phyloP scores from a whole-genome alignment of 2,329 filamentous ascomycete species.

The Paecilomyces sp. region DNA sequence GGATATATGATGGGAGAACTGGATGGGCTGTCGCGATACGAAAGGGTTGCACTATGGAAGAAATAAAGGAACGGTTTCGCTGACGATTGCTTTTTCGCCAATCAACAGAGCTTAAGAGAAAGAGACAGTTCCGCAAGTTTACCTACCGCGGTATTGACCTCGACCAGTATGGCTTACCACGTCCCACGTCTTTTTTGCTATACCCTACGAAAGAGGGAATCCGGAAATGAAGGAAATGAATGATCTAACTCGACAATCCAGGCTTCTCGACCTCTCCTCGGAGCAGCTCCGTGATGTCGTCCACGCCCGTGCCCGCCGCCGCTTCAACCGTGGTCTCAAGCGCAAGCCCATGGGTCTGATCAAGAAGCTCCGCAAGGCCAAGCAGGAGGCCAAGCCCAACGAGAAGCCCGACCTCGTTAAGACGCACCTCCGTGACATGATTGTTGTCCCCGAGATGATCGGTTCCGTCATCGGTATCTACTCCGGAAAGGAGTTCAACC shows the following conservation, averaged over 20 bases:
- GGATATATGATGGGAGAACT: conserved; percentile 8
- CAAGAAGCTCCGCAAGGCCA: conserved; percentile 99
- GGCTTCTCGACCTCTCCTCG: conserved; percentile 96
- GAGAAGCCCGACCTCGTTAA: conserved; percentile 99
- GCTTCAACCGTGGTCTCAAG: conserved; percentile 99
- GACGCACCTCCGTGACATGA: conserved; percentile 99
- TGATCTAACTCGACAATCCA: conserved; percentile 34
- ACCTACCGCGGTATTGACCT: conserved; percentile 99
- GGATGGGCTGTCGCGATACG: conserved; percentile 1
- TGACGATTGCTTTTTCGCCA: conserved; percentile 22
- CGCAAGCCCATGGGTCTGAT: conserved; percentile 99
- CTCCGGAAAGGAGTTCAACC: conserved; percentile 99
- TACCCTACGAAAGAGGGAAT: neutral
- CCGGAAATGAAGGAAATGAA: neutral
- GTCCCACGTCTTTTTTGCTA: neutral
- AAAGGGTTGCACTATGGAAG: conserved; percentile 7
- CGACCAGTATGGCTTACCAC: conserved; percentile 71
- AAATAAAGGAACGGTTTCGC: conserved; percentile 12
- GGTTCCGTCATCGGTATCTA: conserved; percentile 98
- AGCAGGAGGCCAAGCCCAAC: conserved; percentile 98
- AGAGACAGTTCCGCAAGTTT: conserved; percentile 99
- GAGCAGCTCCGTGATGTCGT: conserved; percentile 99
- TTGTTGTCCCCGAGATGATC: conserved; percentile 99
- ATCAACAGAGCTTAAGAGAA: conserved; percentile 88
- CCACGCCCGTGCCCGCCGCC: conserved; percentile 94